A percentile compares a stretch with the other conserved stretches of the same genome.
Evolutionary conservation across 164 flowering plant genomes (phyloP).

Genomic region (Pachysandra terminalis): DNA sequence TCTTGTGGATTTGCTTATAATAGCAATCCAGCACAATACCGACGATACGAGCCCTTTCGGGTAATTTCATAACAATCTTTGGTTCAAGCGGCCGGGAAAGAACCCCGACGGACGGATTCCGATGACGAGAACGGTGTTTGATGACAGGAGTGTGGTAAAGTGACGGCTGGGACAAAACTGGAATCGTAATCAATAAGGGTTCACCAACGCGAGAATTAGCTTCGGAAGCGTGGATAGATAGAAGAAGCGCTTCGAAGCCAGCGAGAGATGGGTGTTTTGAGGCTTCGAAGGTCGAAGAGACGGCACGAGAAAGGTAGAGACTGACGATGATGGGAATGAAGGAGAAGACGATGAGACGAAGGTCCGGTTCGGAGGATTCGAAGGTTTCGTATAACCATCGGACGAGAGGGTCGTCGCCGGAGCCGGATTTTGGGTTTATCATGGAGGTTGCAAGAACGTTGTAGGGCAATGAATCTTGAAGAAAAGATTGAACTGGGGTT

Average conservation of each 20-base stretch:
- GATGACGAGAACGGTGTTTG: too few species aligned
- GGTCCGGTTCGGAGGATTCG: conserved; percentile 73
- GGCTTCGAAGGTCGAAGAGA: not conserved
- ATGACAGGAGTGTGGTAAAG: not conserved
- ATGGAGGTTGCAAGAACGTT: conserved; percentile 49
- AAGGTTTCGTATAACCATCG: conserved; percentile 95
- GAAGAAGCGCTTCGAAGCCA: not conserved
- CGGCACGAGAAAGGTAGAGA: too few species aligned
- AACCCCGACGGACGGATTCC: conserved; percentile 1
- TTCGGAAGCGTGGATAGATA: not conserved
- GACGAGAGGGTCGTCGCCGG: conserved; percentile 83
- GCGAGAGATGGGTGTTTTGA: not conserved
- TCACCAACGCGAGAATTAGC: not conserved
- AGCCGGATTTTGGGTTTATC: conserved; percentile 55
- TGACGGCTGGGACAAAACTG: not conserved
- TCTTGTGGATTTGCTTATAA: conserved; percentile 70
- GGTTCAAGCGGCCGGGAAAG: conserved; percentile 63
- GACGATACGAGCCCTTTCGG: conserved; percentile 74
- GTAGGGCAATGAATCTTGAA: conserved; percentile 54
- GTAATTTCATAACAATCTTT: conserved; percentile 77
- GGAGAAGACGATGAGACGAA: conserved; percentile 11
- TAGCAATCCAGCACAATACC: conserved; percentile 72
- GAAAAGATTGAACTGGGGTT: conserved; percentile 84
- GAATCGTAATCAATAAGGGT: not conserved
- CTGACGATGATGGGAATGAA: not conserved